A percentile compares a stretch with the other conserved stretches of the same genome.
These are phyloP conservation scores for Russula griseocarnosa DNA, from an alignment of 768 basidiomycete species.

Conservation along the genomic window DNA sequence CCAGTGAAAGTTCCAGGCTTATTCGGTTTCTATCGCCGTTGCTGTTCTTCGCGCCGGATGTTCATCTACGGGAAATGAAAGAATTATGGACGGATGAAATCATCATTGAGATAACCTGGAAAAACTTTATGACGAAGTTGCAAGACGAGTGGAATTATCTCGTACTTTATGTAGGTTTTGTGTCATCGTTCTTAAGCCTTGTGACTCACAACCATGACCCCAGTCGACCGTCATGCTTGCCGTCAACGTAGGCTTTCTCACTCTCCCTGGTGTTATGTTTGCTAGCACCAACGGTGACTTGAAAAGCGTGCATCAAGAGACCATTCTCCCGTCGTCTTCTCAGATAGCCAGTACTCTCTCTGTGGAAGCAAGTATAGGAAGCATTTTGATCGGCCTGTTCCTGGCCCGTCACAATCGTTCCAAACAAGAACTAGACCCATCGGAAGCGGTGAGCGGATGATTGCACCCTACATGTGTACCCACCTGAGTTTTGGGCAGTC, in stretches of 20 bases:
- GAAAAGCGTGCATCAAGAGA: not conserved
- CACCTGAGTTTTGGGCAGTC: slow-evolving; percentile 3
- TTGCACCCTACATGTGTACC: not conserved
- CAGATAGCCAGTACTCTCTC: slow-evolving; percentile 52
- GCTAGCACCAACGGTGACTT: not conserved
- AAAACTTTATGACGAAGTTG: slow-evolving; percentile 7
- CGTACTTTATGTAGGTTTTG: slow-evolving; percentile 10
- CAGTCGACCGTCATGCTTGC: slow-evolving; percentile 36
- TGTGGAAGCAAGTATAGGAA: slow-evolving; percentile 44
- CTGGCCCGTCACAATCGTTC: slow-evolving; percentile 24
- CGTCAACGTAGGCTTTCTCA: slow-evolving; percentile 36
- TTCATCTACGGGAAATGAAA: slow-evolving; percentile 14
- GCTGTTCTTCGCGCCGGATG: slow-evolving; percentile 18
- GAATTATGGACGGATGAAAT: slow-evolving; percentile 11
- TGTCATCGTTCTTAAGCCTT: not conserved
- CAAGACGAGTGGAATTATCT: slow-evolving; percentile 10
- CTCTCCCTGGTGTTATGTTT: slow-evolving; percentile 33
- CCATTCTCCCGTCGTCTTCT: slow-evolving; percentile 36
- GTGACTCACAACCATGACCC: too few relatives aligned
- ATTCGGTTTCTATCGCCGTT: slow-evolving; percentile 11
- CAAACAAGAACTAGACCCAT: slow-evolving; percentile 10
- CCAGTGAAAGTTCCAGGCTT: slow-evolving; percentile 1
- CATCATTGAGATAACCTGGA: slow-evolving; percentile 16
- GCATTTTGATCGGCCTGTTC: slow-evolving; percentile 33
- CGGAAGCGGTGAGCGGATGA: slow-evolving; percentile 14